Base-by-base conservation (phyloP, 73 alveolate genomes). In the Blepharisma stoltei region DNA sequence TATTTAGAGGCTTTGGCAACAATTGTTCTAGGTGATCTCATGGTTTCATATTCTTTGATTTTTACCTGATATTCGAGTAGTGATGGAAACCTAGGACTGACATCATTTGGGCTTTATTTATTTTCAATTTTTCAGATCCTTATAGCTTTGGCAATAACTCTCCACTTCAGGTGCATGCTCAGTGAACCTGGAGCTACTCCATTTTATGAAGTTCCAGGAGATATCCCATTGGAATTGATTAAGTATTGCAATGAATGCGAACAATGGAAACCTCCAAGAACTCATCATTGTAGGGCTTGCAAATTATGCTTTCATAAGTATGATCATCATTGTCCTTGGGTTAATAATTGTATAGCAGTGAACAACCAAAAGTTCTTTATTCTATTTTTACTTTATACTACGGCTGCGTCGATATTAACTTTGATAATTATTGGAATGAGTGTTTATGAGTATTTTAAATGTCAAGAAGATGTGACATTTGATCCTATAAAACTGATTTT, bases 251-350 rank as follows among this genome's bases (percentile, higher is more conserved):
- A 60, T 8, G 11, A 60, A 18, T 60, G 73, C 5, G 73, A 60
- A 14, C 73, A 60, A 38, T 60, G 73, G 65, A 89, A 76, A 84
- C 92, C 90, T 54, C 80, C 68, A 9, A 55, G 96, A 37, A 46
- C 92, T 41, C 77, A 55, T 78, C 96, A 89, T 87, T 89, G 96
- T 70, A 37, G 84, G 54, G 87, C 73, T 53, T 89, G 96, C 37
- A 81, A 88, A 68, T 78, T 76, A 60, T 91, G 97, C 50, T 73
- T 89, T 6, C 81, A 78, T 50, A 78, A 82, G 66, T 83, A 82
- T 78, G 94, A 89, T 83, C 93, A 89, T 79, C 97, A 91, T 76
- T 91, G 96, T 54, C 93, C 93, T 44, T 91, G 84, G 70, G 90
- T 91, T 32, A 88, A 87, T 5, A 91, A 91, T 82, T 91, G 97